A percentile compares a stretch with the other conserved stretches of the same genome.
phyloP scores from a whole-genome alignment of 2,329 filamentous ascomycete genomes.

The Apiospora sp. region DNA sequence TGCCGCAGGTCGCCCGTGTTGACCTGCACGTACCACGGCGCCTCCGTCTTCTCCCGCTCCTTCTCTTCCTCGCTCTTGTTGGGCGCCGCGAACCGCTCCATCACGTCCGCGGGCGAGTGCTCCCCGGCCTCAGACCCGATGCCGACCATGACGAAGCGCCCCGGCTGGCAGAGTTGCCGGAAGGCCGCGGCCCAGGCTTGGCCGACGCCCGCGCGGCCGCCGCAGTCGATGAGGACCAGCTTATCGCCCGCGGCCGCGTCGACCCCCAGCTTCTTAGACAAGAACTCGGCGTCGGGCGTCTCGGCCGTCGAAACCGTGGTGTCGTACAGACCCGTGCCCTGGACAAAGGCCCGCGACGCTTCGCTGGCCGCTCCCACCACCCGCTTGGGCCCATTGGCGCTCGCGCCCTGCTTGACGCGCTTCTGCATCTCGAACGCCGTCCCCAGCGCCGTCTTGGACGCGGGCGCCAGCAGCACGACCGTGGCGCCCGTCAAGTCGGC shows the following conservation, averaged over 20 bases:
- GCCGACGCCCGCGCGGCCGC: constrained; percentile 35
- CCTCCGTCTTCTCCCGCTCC: not conserved
- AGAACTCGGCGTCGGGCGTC: constrained; percentile 25
- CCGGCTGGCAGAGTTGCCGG: not conserved
- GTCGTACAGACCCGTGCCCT: constrained; percentile 38
- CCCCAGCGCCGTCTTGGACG: constrained; percentile 38
- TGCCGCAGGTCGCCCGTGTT: constrained; percentile 36
- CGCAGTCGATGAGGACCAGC: constrained; percentile 41
- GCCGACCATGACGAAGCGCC: not conserved
- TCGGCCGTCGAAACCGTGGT: constrained; percentile 30
- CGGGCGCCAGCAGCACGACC: constrained; percentile 43
- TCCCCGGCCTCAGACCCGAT: constrained; percentile 27
- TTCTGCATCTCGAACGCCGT: constrained; percentile 35
- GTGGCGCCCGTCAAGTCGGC: constrained; percentile 44
- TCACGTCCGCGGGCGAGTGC: constrained; percentile 7
- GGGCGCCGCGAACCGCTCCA: constrained; percentile 21
- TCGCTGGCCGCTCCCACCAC: constrained; percentile 39
- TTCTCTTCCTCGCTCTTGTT: not conserved
- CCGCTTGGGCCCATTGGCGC: constrained; percentile 26
- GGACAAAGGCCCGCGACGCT: constrained; percentile 36
- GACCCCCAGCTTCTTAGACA: constrained; percentile 24
- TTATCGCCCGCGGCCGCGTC: constrained; percentile 23
- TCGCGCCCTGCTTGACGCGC: constrained; percentile 20
- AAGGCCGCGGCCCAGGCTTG: constrained; percentile 35
- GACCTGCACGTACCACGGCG: constrained; percentile 25